Base-by-base conservation (phyloP, 1,284 basidiomycete species). In the Pterula multifida region DNA sequence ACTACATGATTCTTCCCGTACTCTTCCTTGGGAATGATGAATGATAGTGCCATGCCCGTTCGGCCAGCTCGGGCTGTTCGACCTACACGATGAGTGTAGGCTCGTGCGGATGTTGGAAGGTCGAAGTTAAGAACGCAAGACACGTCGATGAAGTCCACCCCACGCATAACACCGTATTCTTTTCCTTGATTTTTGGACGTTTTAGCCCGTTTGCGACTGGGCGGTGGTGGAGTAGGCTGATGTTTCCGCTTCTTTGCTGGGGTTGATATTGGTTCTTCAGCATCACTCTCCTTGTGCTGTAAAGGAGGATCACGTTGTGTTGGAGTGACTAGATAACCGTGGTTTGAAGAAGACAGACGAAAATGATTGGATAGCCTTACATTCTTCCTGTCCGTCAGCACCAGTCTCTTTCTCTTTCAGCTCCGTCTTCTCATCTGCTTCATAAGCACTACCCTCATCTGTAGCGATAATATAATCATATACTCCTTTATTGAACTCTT, bases 401-500 rank as follows among this genome's bases (percentile, higher is more conserved):
- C 4, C 9, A 17, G 13, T 22, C 6, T n/a, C 39, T 11, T 42
- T 17, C 17, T 6, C 39, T 50, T 68, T 65, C 6, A 65, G 65
- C 3, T 62, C 63, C 17, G 59, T 66, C 3, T 65, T 68, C n/a
- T 56, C 65, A 13, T 56, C 60, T 25, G 63, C 66, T 9, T 62
- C 69, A 11, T 65, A 67, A 1, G 60, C 65, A 3, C 66, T 66
- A 3, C 61, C 58, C 66, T 98, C 96, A 63, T 98, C 96, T 2
- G 94, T 97, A 0, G 96, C 96, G 52, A 99, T 96, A 54, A 98
- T 94, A 63, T 98, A 98, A 62, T 98, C 93, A 62, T 98, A 98
- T 11, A 95, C 90, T 3, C 96, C 96, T 60, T 93, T 91, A 68
- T 99, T 98, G 64, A 99, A 99, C 67, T 98, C 95, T 61, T 99